Base-by-base conservation (phyloP, 495 filamentous ascomycete species). In the Sordaria brevicollis region DNA sequence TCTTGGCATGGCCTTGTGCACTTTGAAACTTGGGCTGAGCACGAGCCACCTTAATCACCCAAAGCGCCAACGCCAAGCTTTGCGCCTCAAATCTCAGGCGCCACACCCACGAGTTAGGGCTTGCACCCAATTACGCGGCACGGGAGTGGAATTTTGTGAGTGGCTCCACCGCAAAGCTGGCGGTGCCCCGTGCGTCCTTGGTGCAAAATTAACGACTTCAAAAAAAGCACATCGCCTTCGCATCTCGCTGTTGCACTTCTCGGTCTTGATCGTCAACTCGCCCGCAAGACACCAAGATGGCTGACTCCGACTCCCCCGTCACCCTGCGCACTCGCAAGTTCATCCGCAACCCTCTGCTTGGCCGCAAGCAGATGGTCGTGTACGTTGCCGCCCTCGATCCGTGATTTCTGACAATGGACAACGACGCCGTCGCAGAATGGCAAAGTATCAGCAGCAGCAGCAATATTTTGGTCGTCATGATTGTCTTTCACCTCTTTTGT, bases 321-420 rank as follows among this genome's bases (percentile, higher is more conserved):
- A 99, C 95, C 76, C 85, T 99, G 87, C 92, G 96, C 85, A 99
- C 96, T 83, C 94, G 96, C 91, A 99, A 99, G 88, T 99, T 99
- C 93, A 96, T 98, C 83, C 91, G 93, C 85, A 99, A 99, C 88
- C 91, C 96, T 81, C 92, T 99, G 81, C 91, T 99, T 75, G 94
- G 89, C 79, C 91, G 94, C 80, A 97, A 95, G 88, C 96, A 99
- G 89, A 98, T 99, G 95, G 96, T 99, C 85, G 92, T 98, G 95
- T 99, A 94, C 89, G 96, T 92, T 78, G 68, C 65, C 71, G 68
- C 65, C 71, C 67, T 72, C 67, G 17, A 19, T 70, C 49, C 25
- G 49, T 25, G 21, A 31, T 5, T n/a, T 25, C 19, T 17, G 49
- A 31, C 1, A 41, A 36, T 36, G 35, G 35, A 36, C 35, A n/a